A percentile compares a stretch with the other conserved stretches of the same genome.
Conservation (phyloP, 2,329 filamentous ascomycete species). For the Penicillium janthinellum region DNA sequence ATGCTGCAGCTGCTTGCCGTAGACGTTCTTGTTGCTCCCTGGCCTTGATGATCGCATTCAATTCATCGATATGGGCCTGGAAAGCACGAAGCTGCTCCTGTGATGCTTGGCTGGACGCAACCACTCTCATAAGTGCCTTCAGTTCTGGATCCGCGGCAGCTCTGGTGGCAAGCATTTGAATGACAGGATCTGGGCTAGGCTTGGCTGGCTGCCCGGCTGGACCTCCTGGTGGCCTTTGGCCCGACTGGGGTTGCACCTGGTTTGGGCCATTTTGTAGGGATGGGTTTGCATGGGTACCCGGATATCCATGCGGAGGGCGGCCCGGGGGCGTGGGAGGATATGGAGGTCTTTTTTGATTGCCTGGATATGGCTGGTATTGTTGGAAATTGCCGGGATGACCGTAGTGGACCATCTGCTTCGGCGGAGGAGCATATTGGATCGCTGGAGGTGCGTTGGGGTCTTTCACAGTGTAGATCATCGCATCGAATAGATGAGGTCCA, state of each 20-base stretch:
- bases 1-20: conserved; percentile 18
- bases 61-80: conserved; percentile 54
- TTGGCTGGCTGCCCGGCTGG: conserved; percentile 42
- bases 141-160: conserved; percentile 52
- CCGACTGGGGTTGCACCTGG: conserved; percentile 26
- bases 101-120: conserved; percentile 52
- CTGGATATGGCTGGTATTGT: conserved; percentile 45
- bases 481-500: conserved; percentile 65
- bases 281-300: conserved; percentile 24
- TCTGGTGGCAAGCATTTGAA: conserved; percentile 55
- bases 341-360: conserved; percentile 31
- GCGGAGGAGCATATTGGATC: conserved; percentile 42
- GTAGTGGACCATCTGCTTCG: conserved; percentile 48
- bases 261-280: conserved; percentile 27
- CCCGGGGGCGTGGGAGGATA: conserved; percentile 32
- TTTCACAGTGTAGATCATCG: conserved; percentile 58
- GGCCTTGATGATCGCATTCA: conserved; percentile 53
- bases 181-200: conserved; percentile 53
- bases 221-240: conserved; percentile 32
- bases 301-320: conserved; percentile 32
- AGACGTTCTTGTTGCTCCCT: conserved; percentile 44
- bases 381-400: conserved; percentile 44
- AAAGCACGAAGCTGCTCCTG: conserved; percentile 53
- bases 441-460: conserved; percentile 46
- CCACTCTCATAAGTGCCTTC: conserved; percentile 54